Evolutionary conservation across 2,329 filamentous ascomycete genomes (phyloP), one percentile per base, ranked within the genome.

Genomic region (Calcarisporium arbuscula): DNA sequence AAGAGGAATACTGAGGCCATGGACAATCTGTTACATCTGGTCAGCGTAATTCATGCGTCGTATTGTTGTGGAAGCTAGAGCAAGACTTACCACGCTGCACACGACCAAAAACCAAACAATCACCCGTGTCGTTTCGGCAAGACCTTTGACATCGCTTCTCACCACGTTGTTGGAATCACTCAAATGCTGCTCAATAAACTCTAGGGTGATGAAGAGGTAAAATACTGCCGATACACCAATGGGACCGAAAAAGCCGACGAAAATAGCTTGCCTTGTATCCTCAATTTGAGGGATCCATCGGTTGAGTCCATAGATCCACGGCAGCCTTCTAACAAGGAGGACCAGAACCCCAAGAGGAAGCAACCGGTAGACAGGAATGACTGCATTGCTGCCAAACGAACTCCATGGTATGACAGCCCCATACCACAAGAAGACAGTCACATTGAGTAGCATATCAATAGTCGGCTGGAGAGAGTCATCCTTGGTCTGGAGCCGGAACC

Each of bases 401-500:
- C 65, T 56, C 89, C 89, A 95, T 0, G 89, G 89, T 39, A 82
- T 85, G 9, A 89, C 76, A 1, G 86, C 85, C 4, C 88, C 88
- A 48, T 85, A 90, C 88, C 87, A 95, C 59, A 94, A 77, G 56
- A 95, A 95, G 25, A 95, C 74, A 14, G 80, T 70, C 4, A 94
- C 77, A 53, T 95, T 95, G 38, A 95, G 79, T 3, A 95, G 70
- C 87, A 95, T 94, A 56, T 95, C 88, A 29, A 95, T 84, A 0
- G 88, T 95, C 0, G 88, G 88, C 54, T 95, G 88, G n/a, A 95
- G 72, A 3, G 85, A 89, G 51, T 95, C 90, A 47, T 95, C 89
- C 48, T 82, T 66, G 0, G 89, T 95, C 57, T 94, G 85, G 2
- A 90, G 66, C 1, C 89, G 82, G 60, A 95, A 95, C 87, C 86